These are phyloP conservation scores for Erysimum cheiri DNA, from an alignment of 441 rosid genomes.

Conservation along the genomic window DNA sequence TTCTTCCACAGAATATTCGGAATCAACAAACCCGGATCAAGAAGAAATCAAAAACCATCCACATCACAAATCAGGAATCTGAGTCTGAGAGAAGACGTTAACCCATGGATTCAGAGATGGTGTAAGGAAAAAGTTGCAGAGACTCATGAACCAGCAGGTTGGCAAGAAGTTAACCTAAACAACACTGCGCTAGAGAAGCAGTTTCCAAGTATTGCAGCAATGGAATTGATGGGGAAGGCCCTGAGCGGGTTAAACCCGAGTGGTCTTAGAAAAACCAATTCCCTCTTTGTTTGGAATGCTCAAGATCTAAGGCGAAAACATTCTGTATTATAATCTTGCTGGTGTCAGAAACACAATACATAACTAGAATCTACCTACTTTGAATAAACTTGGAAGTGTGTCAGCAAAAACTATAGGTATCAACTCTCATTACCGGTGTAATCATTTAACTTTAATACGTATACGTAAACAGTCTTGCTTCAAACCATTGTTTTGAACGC, in stretches of 20 bases:
- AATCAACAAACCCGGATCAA: conserved; percentile 45
- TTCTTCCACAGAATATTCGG: conserved; percentile 42
- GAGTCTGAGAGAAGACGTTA: conserved; percentile 45
- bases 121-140: conserved; percentile 45
- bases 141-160: conserved; percentile 41
- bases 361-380: conserved; percentile 8
- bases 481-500: neutral
- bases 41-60: conserved; percentile 41
- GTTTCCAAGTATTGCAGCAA: conserved; percentile 88
- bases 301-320: conserved; percentile 35
- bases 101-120: conserved; percentile 88
- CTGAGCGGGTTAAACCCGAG: conserved; percentile 59
- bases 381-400: neutral
- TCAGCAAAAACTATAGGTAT: neutral
- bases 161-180: conserved; percentile 44
- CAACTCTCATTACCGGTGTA: neutral
- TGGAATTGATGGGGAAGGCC: conserved; percentile 93
- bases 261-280: conserved; percentile 57
- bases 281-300: conserved; percentile 67
- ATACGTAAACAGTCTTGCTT: conserved; percentile 15
- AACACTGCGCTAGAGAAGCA: conserved; percentile 56
- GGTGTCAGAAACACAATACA: neutral
- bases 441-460: neutral
- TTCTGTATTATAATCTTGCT: neutral
- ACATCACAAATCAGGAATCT: conserved; percentile 43